Percentiles rank a stretch among this genome's conserved stretches.
Evolutionary conservation across 78 protist species (phyloP).

Genomic region (Creolimax fragrantissima): DNA sequence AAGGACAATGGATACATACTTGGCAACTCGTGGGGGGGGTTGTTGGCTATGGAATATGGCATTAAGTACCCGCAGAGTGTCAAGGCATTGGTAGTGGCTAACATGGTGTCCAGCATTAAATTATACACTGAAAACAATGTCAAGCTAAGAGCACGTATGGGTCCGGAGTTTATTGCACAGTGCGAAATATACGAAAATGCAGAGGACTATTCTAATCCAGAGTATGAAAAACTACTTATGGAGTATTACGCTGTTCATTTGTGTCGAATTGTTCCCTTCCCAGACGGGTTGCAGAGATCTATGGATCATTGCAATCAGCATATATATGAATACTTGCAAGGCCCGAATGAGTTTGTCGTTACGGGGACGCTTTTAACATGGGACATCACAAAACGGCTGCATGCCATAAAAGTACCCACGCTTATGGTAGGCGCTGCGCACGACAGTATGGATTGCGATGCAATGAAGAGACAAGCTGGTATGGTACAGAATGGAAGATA

Average conservation of each 20-base stretch:
- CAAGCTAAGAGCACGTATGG: neutral
- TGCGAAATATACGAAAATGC: neutral
- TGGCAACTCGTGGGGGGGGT: neutral
- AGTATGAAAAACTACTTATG: neutral
- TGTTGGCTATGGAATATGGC: neutral
- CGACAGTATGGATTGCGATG: neutral
- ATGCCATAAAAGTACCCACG: neutral
- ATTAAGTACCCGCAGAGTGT: neutral
- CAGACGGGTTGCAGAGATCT: neutral
- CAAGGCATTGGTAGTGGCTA: neutral
- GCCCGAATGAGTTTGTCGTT: neutral
- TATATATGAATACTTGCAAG: neutral
- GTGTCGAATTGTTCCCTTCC: neutral
- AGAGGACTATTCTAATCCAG: neutral
- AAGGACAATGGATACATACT: neutral
- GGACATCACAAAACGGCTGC: neutral
- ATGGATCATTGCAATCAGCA: neutral
- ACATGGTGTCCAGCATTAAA: neutral
- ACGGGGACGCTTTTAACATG: neutral
- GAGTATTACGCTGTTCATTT: neutral
- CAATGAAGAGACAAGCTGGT: neutral
- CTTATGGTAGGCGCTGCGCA: neutral
- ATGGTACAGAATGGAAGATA: neutral
- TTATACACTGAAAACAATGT: neutral
- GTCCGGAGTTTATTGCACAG: neutral